Conservation (phyloP, 1,284 basidiomycete genomes). For the Athelia sp. region DNA sequence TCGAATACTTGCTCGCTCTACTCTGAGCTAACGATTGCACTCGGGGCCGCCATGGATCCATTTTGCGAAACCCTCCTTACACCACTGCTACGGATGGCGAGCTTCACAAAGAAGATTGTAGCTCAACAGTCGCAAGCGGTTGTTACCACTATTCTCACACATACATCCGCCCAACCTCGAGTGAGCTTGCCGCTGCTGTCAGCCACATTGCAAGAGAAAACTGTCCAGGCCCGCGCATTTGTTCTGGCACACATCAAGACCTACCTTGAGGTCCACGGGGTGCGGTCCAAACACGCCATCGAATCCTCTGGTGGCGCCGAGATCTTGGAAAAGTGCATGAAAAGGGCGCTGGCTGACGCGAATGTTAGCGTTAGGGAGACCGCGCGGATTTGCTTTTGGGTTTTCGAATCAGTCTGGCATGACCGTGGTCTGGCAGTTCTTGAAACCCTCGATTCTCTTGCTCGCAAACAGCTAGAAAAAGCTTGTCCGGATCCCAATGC, state of each 20-base stretch:
- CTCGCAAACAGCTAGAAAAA: slow-evolving; percentile 84
- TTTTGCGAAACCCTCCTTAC: slow-evolving; percentile 74
- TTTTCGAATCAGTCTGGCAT: slow-evolving; percentile 74
- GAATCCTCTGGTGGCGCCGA: slow-evolving; percentile 67
- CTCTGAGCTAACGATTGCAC: slow-evolving; percentile 64
- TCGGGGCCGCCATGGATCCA: slow-evolving; percentile 73
- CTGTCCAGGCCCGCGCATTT: slow-evolving; percentile 71
- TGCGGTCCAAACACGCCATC: slow-evolving; percentile 56
- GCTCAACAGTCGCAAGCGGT: slow-evolving; percentile 83
- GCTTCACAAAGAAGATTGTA: slow-evolving; percentile 93
- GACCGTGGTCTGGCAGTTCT: slow-evolving; percentile 62
- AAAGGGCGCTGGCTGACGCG: slow-evolving; percentile 71
- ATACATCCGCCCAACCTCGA: slow-evolving; percentile 73
- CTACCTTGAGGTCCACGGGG: slow-evolving; percentile 69
- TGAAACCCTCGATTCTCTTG: slow-evolving; percentile 62
- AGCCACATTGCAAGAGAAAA: slow-evolving; percentile 81
- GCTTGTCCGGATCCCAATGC: slow-evolving; percentile 59
- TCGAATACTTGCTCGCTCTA: slow-evolving; percentile 79
- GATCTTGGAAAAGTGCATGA: slow-evolving; percentile 66
- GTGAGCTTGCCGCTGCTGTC: slow-evolving; percentile 70
- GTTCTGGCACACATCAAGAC: slow-evolving; percentile 64
- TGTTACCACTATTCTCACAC: slow-evolving; percentile 63
- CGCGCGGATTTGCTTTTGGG: slow-evolving; percentile 78
- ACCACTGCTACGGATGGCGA: slow-evolving; percentile 82
- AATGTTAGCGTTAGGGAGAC: slow-evolving; percentile 79